These are phyloP conservation scores for Arbutus unedo DNA, from an alignment of 148 eudicot genomes.

Conservation along the genomic window DNA sequence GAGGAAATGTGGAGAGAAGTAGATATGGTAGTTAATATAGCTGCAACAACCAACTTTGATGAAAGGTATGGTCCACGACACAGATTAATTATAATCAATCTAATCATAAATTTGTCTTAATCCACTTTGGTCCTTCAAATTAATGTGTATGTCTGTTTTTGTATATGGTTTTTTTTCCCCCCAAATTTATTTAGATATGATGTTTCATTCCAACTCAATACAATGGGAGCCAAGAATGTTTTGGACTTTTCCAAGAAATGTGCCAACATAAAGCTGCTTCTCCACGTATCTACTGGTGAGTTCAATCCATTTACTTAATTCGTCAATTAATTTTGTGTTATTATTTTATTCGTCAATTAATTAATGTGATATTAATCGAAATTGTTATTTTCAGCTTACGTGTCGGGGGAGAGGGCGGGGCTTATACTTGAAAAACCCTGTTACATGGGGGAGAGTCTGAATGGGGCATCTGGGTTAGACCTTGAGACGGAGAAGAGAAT, in stretches of 20 bases:
- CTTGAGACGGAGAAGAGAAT: conserved; percentile 42
- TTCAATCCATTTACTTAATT: not conserved
- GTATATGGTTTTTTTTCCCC: not conserved
- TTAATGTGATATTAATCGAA: not conserved
- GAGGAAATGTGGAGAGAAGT: conserved; percentile 38
- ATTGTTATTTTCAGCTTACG: conserved; percentile 35
- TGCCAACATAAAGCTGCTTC: conserved; percentile 40
- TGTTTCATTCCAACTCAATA: conserved; percentile 48
- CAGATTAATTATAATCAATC: not conserved
- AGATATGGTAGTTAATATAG: conserved; percentile 59
- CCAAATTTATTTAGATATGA: conserved; percentile 40
- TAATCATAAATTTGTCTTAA: not conserved
- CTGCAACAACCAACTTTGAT: conserved; percentile 69
- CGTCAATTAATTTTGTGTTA: not conserved
- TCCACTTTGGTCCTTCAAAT: not conserved
- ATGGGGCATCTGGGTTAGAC: conserved; percentile 39
- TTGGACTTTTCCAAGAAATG: conserved; percentile 62
- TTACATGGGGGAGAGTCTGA: conserved; percentile 35
- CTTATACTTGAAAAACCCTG: conserved; percentile 37
- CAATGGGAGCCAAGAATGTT: conserved; percentile 55
- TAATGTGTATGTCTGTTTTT: not conserved
- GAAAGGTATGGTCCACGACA: conserved; percentile 14
- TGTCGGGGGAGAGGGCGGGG: conserved; percentile 49
- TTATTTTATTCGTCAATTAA: not conserved
- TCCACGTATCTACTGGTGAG: conserved; percentile 71